phyloP scores from a whole-genome alignment of 2,329 filamentous ascomycete genomes.

The Exophiala mesophila region DNA sequence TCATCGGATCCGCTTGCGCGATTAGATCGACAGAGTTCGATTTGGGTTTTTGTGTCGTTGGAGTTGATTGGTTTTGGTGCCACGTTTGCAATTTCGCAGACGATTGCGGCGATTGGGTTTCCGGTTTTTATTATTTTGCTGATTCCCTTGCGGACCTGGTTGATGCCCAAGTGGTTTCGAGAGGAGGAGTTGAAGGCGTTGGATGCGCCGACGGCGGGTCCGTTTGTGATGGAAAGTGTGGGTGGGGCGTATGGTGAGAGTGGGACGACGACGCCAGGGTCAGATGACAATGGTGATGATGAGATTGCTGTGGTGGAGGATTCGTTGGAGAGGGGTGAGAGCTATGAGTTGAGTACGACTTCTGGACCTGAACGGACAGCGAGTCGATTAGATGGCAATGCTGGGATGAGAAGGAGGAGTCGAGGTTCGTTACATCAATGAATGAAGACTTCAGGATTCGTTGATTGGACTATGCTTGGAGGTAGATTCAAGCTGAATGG shows the following conservation, averaged over 20 bases:
- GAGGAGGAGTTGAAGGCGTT: slow-evolving; percentile 57
- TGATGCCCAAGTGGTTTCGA: slow-evolving; percentile 60
- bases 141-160: slow-evolving; percentile 59
- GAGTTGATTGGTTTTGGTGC: slow-evolving; percentile 68
- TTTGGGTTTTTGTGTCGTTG: slow-evolving; percentile 67
- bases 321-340: slow-evolving; percentile 39
- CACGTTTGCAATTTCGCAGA: slow-evolving; percentile 79
- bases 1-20: slow-evolving; percentile 49
- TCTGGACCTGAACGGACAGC: slow-evolving; percentile 1
- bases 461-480: too few species aligned
- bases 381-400: slow-evolving; percentile 17
- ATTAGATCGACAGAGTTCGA: slow-evolving; percentile 57
- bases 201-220: slow-evolving; percentile 69
- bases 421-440: slow-evolving; percentile 8
- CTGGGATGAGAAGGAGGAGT: slow-evolving; percentile 16
- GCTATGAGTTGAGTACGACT: slow-evolving; percentile 31
- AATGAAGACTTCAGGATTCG: too few species aligned
- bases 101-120: slow-evolving; percentile 75
- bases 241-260: slow-evolving; percentile 56
- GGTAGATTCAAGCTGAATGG: too few species aligned
- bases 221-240: slow-evolving; percentile 71
- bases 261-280: slow-evolving; percentile 19
- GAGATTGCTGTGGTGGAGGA: slow-evolving; percentile 30
- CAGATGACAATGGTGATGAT: slow-evolving; percentile 18
- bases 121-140: slow-evolving; percentile 67